Percentiles rank a stretch among this genome's conserved stretches.
These are phyloP conservation scores for Cylindrotheca closterium DNA, from an alignment of 108 stramenopile species.

Conservation along the genomic window DNA sequence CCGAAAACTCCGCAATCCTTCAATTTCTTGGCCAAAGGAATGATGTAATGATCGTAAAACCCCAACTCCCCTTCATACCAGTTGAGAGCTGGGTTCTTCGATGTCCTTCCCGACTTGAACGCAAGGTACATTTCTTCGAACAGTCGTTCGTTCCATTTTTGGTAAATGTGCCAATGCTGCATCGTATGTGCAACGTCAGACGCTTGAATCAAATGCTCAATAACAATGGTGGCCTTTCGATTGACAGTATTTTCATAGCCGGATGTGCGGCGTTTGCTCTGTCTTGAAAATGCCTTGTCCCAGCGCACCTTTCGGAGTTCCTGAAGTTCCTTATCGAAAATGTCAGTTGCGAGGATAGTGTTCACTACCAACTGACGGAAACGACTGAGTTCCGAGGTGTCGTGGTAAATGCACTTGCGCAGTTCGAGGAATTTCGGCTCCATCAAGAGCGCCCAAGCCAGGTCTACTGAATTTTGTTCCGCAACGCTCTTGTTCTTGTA, in stretches of 20 bases:
- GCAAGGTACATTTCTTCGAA: slow-evolving; percentile 33
- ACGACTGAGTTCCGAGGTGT: background rate
- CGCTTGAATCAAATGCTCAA: slow-evolving; percentile 40
- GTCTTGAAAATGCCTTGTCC: slow-evolving; percentile 10
- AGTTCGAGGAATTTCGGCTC: background rate
- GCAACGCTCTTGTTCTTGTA: slow-evolving; percentile 32
- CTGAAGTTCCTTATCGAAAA: slow-evolving; percentile 4
- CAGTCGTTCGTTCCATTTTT: slow-evolving; percentile 45
- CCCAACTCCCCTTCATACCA: slow-evolving; percentile 14
- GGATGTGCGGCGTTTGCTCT: background rate
- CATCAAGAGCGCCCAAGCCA: slow-evolving; percentile 16
- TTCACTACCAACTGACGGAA: slow-evolving; percentile 19
- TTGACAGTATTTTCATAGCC: background rate
- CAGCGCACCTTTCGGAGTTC: slow-evolving; percentile 4
- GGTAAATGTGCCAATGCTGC: slow-evolving; percentile 43
- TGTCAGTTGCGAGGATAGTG: slow-evolving; percentile 12
- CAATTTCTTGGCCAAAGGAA: slow-evolving; percentile 11
- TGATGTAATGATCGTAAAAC: slow-evolving; percentile 10
- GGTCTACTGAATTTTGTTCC: slow-evolving; percentile 7
- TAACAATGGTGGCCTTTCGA: slow-evolving; percentile 18
- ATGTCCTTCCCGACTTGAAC: background rate
- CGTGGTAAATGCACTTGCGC: slow-evolving; percentile 2
- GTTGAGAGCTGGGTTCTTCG: background rate
- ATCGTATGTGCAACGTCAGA: slow-evolving; percentile 40
- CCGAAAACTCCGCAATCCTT: slow-evolving; percentile 15